Evolutionary conservation across 441 rosid species (phyloP).

Genomic region (Gossypium davidsonii): DNA sequence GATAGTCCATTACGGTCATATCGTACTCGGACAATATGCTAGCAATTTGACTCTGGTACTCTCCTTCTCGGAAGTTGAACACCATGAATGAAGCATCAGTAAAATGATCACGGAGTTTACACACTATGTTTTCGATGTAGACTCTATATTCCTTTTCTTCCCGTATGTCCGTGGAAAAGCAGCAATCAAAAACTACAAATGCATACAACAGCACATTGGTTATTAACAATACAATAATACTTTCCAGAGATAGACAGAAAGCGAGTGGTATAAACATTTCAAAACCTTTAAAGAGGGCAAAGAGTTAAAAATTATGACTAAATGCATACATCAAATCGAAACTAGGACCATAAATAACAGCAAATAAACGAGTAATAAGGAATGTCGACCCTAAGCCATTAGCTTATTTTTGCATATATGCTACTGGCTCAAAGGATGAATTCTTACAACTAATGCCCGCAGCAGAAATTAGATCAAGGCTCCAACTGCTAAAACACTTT

Average conservation of each 20-base stretch:
- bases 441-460: not conserved
- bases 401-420: not conserved
- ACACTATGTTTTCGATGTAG: constrained; percentile 53
- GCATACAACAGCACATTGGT: constrained; percentile 9
- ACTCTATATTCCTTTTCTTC: constrained; percentile 52
- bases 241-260: not conserved
- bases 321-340: not conserved
- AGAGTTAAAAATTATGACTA: too few species aligned
- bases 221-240: not conserved
- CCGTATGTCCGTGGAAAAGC: constrained; percentile 54
- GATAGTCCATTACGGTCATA: constrained; percentile 92
- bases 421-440: not conserved
- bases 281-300: too few species aligned
- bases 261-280: too few species aligned
- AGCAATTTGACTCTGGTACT: constrained; percentile 44
- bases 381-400: not conserved
- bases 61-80: constrained; percentile 73
- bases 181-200: constrained; percentile 66
- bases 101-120: constrained; percentile 55
- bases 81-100: constrained; percentile 76
- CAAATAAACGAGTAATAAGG: not conserved
- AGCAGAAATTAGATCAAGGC: not conserved
- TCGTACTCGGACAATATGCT: constrained; percentile 53
- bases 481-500: not conserved
- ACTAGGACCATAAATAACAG: not conserved